Conservation (phyloP, 345 rosid species). For the Bruguiera parviflora region DNA sequence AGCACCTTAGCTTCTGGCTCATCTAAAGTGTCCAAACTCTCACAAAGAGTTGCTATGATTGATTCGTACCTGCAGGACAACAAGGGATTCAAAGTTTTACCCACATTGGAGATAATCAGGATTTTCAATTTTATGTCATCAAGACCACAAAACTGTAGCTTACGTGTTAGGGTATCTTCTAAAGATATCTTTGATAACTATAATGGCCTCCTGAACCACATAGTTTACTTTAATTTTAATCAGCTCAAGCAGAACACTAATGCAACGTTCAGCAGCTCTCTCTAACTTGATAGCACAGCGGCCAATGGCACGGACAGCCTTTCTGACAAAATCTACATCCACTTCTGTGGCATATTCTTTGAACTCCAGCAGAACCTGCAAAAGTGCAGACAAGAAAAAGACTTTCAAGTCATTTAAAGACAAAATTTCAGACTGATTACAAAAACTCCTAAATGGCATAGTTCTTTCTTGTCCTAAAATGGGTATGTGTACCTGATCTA, state of each 20-base stretch:
- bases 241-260: constrained; percentile 95
- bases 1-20: constrained; percentile 98
- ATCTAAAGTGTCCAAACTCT: constrained; percentile 94
- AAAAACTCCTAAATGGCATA: neutral
- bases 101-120: neutral
- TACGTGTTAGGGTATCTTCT: constrained; percentile 99
- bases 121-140: constrained; percentile 5
- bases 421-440: neutral
- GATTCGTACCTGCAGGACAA: constrained; percentile 71
- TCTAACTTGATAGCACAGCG: constrained; percentile 99
- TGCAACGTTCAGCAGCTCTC: constrained; percentile 98
- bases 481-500: constrained; percentile 71
- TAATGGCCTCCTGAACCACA: constrained; percentile 99
- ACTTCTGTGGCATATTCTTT: constrained; percentile 99
- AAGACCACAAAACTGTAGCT: constrained; percentile 19
- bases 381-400: constrained; percentile 21
- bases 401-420: neutral
- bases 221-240: constrained; percentile 99
- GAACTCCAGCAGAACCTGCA: constrained; percentile 89
- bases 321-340: constrained; percentile 95
- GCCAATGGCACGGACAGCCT: constrained; percentile 98
- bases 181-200: constrained; percentile 97
- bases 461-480: neutral
- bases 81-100: constrained; percentile 9
- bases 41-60: constrained; percentile 98